Evolutionary conservation across 345 rosid species (phyloP), one percentile per base, ranked within the genome.

Genomic region (Ceriops decandra): DNA sequence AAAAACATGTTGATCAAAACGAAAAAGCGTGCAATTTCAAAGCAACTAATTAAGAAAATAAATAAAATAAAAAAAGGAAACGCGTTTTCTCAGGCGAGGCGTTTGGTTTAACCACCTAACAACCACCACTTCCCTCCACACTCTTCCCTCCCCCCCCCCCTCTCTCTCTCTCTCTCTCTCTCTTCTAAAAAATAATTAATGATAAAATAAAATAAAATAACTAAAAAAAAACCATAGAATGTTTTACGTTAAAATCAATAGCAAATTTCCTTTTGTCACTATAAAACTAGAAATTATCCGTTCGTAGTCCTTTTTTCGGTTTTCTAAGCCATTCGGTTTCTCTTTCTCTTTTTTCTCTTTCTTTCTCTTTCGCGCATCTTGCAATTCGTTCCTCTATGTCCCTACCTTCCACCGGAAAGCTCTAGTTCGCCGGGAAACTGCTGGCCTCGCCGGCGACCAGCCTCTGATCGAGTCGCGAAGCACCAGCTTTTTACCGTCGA

Each of bases 31-130:
- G 79, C 33, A 35, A 64, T 65, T 10, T 33, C 36, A 21, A 59
- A 24, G 63, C 77, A 52, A 33, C 7, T 6, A 7, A 33, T 5
- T 5, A 33, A 1, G 1, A 33, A 79, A 88, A 81, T 86, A n/a
- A 63, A 15, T 20, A 71, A 75, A 62, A 53, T 3, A 7, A 53
- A n/a, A 53, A n/a, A 7, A 36, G 58, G 69, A 79, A 82, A 84
- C 90, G 96, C 93, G 84, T 86, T 84, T 84, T 82, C 82, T 92
- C 85, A 90, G 92, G 93, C 90, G 64, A 72, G 60, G 82, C 85
- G 88, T 88, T 88, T 91, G 92, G 98, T 88, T 91, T n/a, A 95
- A 91, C 91, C 95, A 93, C 98, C 97, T 81, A 87, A 86, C 98
- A 78, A 87, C 96, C 68, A 86, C 90, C 88, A 69, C 90, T 82